These are phyloP conservation scores for Potentilla sterilis DNA, from an alignment of 306 rosid species.

Conservation along the genomic window DNA sequence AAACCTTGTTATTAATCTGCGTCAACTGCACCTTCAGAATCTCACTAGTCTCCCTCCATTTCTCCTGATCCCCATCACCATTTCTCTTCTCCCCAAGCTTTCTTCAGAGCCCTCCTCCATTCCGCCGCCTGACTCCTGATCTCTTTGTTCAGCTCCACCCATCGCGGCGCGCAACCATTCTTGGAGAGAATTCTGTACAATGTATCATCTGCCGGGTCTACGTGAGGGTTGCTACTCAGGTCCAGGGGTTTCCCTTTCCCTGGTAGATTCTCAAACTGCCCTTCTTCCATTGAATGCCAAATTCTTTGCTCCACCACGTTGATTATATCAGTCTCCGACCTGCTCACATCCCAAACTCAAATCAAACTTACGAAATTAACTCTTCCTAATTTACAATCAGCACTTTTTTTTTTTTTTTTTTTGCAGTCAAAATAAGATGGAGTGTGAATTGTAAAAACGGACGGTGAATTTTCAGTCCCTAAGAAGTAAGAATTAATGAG, in stretches of 20 bases:
- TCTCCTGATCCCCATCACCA: conserved; percentile 45
- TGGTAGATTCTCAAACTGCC: conserved; percentile 79
- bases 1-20: conserved; percentile 71
- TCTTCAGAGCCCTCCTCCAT: conserved; percentile 60
- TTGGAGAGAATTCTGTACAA: conserved; percentile 66
- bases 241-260: conserved; percentile 92
- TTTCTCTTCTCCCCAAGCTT: conserved; percentile 48
- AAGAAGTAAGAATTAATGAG: too few species aligned
- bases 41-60: conserved; percentile 56
- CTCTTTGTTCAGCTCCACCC: conserved; percentile 95
- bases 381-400: too few species aligned
- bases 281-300: conserved; percentile 97
- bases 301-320: conserved; percentile 92
- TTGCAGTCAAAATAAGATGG: too few species aligned
- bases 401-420: too few species aligned
- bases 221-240: conserved; percentile 71
- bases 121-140: conserved; percentile 53
- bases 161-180: conserved; percentile 83
- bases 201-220: conserved; percentile 91
- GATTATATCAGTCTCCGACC: conserved; percentile 81
- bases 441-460: too few species aligned
- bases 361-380: not conserved
- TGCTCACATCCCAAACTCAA: conserved; percentile 29
- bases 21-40: conserved; percentile 51
- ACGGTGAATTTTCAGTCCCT: too few species aligned